phyloP scores from a whole-genome alignment of 1,284 basidiomycete species.

The Rhodotorula sp. region DNA sequence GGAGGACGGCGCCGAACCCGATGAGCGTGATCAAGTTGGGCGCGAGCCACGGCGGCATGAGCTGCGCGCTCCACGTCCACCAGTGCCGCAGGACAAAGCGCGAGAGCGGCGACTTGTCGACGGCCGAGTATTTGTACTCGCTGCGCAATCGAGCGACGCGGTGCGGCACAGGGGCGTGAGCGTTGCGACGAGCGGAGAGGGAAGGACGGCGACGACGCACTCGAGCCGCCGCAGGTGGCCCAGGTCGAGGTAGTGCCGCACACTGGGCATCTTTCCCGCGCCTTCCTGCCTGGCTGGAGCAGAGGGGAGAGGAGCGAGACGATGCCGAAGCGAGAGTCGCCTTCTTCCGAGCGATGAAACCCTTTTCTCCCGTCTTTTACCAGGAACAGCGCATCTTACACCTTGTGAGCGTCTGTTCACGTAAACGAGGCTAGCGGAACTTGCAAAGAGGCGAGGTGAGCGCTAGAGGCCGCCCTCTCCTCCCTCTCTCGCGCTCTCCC shows the following conservation, averaged over 20 bases:
- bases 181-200: not conserved
- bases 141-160: not conserved
- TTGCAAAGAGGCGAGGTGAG: too few species aligned
- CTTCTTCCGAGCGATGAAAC: not conserved
- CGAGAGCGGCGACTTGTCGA: slow-evolving; percentile 29
- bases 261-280: slow-evolving; percentile 9
- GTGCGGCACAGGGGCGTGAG: too few species aligned
- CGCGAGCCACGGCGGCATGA: slow-evolving; percentile 27
- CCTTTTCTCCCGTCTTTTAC: not conserved
- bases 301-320: not conserved
- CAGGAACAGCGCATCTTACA: too few species aligned
- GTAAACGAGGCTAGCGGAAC: too few species aligned
- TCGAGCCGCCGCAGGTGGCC: slow-evolving; percentile 20
- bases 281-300: not conserved
- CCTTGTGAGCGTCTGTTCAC: too few species aligned
- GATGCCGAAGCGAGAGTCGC: not conserved
- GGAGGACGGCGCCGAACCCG: slow-evolving; percentile 28
- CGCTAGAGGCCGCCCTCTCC: too few species aligned
- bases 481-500: too few species aligned
- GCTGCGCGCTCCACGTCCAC: slow-evolving; percentile 20
- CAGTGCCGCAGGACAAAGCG: slow-evolving; percentile 34
- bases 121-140: slow-evolving; percentile 29
- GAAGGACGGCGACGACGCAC: not conserved
- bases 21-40: slow-evolving; percentile 34
- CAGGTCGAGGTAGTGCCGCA: slow-evolving; percentile 23